Evolutionary conservation across 495 filamentous ascomycete species (phyloP).

Genomic region (Amorphotheca resinae): DNA sequence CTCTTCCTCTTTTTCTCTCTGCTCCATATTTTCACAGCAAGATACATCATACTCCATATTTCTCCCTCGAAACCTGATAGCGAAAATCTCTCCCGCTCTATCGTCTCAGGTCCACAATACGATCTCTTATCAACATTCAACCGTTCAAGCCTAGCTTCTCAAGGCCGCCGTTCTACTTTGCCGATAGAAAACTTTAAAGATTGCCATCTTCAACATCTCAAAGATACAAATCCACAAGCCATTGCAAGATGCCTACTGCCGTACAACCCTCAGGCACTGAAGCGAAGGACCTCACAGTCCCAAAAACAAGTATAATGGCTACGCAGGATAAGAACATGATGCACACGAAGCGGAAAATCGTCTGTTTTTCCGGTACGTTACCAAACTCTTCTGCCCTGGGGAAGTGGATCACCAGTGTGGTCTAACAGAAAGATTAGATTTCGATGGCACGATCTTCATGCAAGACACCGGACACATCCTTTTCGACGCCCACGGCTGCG

Average conservation of each 20-base stretch:
- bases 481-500: conserved; percentile 57
- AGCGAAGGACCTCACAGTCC: conserved; percentile 16
- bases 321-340: conserved; percentile 9
- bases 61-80: too few species aligned
- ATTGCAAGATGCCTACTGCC: conserved; percentile 27
- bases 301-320: conserved; percentile 13
- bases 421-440: conserved; percentile 33
- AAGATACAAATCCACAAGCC: too few species aligned
- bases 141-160: too few species aligned
- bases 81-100: too few species aligned
- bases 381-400: conserved; percentile 1
- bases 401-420: neutral
- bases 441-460: conserved; percentile 70
- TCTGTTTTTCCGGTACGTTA: conserved; percentile 39
- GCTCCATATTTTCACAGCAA: neutral
- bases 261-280: conserved; percentile 19
- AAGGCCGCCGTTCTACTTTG: too few species aligned
- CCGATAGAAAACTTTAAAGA: too few species aligned
- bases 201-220: too few species aligned
- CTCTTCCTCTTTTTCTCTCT: neutral
- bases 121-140: too few species aligned
- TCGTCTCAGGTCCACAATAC: too few species aligned
- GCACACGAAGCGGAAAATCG: conserved; percentile 34
- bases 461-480: conserved; percentile 69
- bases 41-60: neutral